phyloP scores from a whole-genome alignment of 192 early-diverging fungal genomes.

The Umbelopsis vinacea region DNA sequence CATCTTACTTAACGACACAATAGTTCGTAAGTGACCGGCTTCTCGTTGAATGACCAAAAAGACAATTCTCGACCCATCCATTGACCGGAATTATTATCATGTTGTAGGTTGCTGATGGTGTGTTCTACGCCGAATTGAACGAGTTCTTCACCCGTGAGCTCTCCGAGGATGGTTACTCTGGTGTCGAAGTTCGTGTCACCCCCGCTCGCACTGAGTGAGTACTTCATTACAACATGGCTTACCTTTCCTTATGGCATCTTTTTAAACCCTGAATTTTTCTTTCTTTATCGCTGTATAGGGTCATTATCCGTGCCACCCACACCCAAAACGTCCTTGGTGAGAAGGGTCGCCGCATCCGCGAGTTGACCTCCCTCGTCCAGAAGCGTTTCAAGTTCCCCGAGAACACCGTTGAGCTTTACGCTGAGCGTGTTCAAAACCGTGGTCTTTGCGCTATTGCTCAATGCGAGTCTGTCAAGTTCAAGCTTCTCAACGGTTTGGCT shows the following conservation, averaged over 20 bases:
- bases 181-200: constrained; percentile 99
- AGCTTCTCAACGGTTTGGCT: constrained; percentile 95
- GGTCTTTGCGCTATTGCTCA: constrained; percentile 98
- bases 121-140: constrained; percentile 99
- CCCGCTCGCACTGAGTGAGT: constrained; percentile 91
- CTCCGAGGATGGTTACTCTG: constrained; percentile 97
- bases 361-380: constrained; percentile 97
- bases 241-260: neutral
- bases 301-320: constrained; percentile 99
- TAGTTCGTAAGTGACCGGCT: neutral
- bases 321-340: constrained; percentile 98
- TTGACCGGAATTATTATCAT: neutral
- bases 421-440: constrained; percentile 95
- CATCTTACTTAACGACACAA: neutral
- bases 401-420: constrained; percentile 98
- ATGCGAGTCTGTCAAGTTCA: constrained; percentile 98
- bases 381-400: constrained; percentile 99
- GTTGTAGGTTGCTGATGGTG: constrained; percentile 97
- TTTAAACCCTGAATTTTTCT: neutral
- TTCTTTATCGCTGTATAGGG: constrained; percentile 34
- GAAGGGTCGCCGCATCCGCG: constrained; percentile 98
- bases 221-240: neutral
- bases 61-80: neutral
- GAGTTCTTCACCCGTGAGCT: constrained; percentile 98
- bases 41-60: neutral